These are phyloP conservation scores for Aspergillus sp. DNA, from an alignment of 2,329 filamentous ascomycete species.

Conservation along the genomic window DNA sequence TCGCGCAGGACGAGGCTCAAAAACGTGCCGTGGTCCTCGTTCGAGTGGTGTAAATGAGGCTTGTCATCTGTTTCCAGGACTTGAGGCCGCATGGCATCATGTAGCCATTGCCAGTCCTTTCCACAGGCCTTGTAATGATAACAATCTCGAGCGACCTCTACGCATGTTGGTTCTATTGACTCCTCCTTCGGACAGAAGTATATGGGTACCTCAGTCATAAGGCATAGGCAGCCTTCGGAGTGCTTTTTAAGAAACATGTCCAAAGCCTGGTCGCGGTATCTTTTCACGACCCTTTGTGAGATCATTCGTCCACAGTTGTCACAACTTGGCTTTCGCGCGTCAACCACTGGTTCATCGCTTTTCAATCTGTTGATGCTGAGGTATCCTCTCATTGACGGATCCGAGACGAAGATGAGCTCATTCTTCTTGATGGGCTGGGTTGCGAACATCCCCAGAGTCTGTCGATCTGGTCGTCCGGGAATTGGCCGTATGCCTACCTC, in stretches of 20 bases:
- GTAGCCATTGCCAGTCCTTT: constrained; percentile 33
- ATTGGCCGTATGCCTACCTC: background rate
- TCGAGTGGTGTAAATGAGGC: constrained; percentile 21
- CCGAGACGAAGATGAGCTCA: constrained; percentile 29
- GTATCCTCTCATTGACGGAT: constrained; percentile 35
- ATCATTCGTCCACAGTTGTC: background rate
- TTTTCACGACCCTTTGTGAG: background rate
- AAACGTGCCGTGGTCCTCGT: constrained; percentile 31
- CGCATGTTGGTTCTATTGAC: background rate
- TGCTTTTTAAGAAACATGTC: background rate
- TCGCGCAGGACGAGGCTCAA: constrained; percentile 34
- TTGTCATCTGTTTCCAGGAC: background rate
- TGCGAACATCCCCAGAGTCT: constrained; percentile 23
- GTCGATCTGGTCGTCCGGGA: background rate
- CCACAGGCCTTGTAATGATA: constrained; percentile 32
- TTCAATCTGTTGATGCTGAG: constrained; percentile 15
- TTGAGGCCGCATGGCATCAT: constrained; percentile 30
- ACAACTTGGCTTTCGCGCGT: background rate
- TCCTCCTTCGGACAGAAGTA: background rate
- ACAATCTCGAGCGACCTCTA: constrained; percentile 21
- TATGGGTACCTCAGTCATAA: background rate
- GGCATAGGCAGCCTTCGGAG: background rate
- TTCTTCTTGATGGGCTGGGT: constrained; percentile 20
- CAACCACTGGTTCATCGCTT: background rate
- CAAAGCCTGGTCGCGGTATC: background rate